These are phyloP conservation scores for Neurospora sp. DNA, from an alignment of 495 filamentous ascomycete species.

Conservation along the genomic window DNA sequence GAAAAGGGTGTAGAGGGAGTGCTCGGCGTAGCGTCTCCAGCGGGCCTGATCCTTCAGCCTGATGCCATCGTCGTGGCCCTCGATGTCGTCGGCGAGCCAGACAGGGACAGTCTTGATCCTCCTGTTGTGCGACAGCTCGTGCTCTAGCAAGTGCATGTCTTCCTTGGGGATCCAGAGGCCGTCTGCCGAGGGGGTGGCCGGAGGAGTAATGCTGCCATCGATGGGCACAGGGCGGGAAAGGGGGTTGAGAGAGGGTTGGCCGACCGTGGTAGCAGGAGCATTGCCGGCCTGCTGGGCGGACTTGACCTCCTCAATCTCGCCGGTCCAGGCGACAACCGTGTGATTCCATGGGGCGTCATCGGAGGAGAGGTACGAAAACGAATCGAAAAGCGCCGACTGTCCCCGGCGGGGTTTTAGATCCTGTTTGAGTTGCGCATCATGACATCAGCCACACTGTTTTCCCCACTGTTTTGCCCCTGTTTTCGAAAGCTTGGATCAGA, in stretches of 20 bases:
- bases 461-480: neutral
- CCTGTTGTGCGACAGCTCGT: slow-evolving; percentile 55
- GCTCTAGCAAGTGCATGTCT: slow-evolving; percentile 60
- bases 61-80: slow-evolving; percentile 52
- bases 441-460: slow-evolving; percentile 20
- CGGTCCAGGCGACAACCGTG: slow-evolving; percentile 84
- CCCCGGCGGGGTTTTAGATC: slow-evolving; percentile 67
- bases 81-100: slow-evolving; percentile 67
- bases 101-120: slow-evolving; percentile 62
- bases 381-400: slow-evolving; percentile 81
- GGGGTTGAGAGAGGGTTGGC: slow-evolving; percentile 39
- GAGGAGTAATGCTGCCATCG: slow-evolving; percentile 43
- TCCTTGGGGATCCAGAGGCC: slow-evolving; percentile 52
- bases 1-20: slow-evolving; percentile 78
- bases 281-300: slow-evolving; percentile 33
- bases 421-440: slow-evolving; percentile 28
- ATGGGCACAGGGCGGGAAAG: slow-evolving; percentile 64
- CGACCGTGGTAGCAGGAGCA: slow-evolving; percentile 32
- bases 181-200: slow-evolving; percentile 48
- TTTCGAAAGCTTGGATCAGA: neutral
- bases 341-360: slow-evolving; percentile 70
- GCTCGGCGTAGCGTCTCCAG: slow-evolving; percentile 83
- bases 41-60: slow-evolving; percentile 64
- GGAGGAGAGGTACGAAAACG: slow-evolving; percentile 73
- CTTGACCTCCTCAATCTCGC: slow-evolving; percentile 58